Percentiles rank a stretch among this genome's conserved stretches.
phyloP scores from a whole-genome alignment of 2,329 filamentous ascomycete species.

The Colletotrichum tanaceti region DNA sequence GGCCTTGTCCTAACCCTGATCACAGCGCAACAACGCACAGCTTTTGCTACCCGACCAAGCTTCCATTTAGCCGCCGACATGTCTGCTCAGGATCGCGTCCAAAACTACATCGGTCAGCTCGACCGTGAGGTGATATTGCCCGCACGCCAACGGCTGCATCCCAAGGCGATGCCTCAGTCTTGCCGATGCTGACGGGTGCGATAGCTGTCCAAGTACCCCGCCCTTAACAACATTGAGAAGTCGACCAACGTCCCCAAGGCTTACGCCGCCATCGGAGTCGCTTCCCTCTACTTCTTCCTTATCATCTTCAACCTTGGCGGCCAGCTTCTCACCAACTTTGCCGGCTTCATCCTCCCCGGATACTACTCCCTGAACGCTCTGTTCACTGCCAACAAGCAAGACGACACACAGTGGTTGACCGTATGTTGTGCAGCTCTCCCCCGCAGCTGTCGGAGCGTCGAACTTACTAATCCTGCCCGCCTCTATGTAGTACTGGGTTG shows the following conservation, averaged over 20 bases:
- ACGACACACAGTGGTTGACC: conserved; percentile 85
- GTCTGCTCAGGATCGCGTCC: conserved; percentile 81
- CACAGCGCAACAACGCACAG: conserved; percentile 40
- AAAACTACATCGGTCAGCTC: conserved; percentile 81
- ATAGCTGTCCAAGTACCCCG: conserved; percentile 87
- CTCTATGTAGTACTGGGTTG: conserved; percentile 80
- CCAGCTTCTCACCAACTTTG: conserved; percentile 87
- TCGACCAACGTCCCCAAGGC: conserved; percentile 86
- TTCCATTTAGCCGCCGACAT: conserved; percentile 59
- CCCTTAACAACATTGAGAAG: conserved; percentile 87
- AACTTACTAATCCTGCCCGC: conserved; percentile 18
- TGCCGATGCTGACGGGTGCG: conserved; percentile 17
- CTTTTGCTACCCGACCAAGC: conserved; percentile 39
- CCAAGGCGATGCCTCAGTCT: conserved; percentile 7
- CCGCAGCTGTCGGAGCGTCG: conserved; percentile 29
- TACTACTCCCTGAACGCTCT: conserved; percentile 87
- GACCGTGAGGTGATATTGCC: conserved; percentile 76
- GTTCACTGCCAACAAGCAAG: conserved; percentile 76
- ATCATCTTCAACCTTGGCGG: conserved; percentile 94
- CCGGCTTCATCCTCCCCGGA: conserved; percentile 83
- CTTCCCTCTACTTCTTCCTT: conserved; percentile 86
- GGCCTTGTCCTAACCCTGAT: conserved; percentile 38
- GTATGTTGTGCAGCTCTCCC: conserved; percentile 58
- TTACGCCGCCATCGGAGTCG: conserved; percentile 82
- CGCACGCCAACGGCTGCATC: background rate